phyloP scores from a whole-genome alignment of 2,329 filamentous ascomycete genomes.

The Fusarium tanahbumbuense region DNA sequence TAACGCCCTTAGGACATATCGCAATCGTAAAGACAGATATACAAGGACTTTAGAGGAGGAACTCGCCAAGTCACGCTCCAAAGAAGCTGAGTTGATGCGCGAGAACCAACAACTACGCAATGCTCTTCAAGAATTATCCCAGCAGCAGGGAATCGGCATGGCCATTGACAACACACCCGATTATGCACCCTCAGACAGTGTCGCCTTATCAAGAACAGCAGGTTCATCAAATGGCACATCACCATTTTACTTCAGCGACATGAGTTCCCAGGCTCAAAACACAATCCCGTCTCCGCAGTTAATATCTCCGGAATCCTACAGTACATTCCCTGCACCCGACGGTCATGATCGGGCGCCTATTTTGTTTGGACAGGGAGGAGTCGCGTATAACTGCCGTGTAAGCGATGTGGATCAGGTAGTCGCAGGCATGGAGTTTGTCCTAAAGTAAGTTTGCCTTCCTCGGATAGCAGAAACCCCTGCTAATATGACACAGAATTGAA shows the following conservation, averaged over 20 bases:
- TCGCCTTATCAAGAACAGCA: not conserved
- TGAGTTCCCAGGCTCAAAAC: not conserved
- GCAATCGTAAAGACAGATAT: constrained; percentile 31
- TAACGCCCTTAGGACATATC: constrained; percentile 14
- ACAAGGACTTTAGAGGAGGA: constrained; percentile 19
- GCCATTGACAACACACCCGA: not conserved
- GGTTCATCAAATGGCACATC: constrained; percentile 3
- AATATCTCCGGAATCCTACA: constrained; percentile 14
- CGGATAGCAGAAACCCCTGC: not conserved
- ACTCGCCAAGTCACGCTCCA: constrained; percentile 11
- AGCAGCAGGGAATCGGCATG: constrained; percentile 9
- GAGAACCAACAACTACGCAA: constrained; percentile 25
- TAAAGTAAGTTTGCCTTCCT: constrained; percentile 33
- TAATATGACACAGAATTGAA: constrained; percentile 7
- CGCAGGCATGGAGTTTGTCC: constrained; percentile 52
- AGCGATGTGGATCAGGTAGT: constrained; percentile 15
- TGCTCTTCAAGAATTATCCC: not conserved
- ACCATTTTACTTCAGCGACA: constrained; percentile 7
- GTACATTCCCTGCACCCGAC: not conserved
- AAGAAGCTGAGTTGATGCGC: constrained; percentile 13
- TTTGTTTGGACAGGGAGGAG: not conserved
- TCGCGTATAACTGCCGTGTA: not conserved
- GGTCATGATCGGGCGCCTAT: not conserved
- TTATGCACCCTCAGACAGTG: not conserved
- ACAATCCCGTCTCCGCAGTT: constrained; percentile 6